A percentile compares a stretch with the other conserved stretches of the same genome.
These are phyloP conservation scores for Marchantia paleacea DNA, from an alignment of 225 moss, liverwort and hornwort species.

Conservation along the genomic window DNA sequence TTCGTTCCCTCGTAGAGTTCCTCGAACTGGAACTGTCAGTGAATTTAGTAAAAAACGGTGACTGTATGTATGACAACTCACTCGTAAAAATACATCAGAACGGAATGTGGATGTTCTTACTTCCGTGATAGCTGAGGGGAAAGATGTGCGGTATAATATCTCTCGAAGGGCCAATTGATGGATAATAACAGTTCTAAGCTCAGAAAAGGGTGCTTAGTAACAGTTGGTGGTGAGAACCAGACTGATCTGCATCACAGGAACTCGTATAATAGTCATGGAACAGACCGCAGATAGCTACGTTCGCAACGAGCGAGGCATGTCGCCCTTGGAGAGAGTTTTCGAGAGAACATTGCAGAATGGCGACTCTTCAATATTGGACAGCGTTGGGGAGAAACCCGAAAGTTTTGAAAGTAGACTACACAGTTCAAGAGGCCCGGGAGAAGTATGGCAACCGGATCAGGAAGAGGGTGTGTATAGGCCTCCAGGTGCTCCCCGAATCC, in stretches of 20 bases:
- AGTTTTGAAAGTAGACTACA: neutral
- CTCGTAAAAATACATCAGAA: too few relatives aligned
- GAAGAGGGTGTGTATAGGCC: neutral
- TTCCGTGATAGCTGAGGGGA: too few relatives aligned
- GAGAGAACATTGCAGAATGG: neutral
- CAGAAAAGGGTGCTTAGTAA: too few relatives aligned
- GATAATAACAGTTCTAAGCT: too few relatives aligned
- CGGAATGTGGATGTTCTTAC: too few relatives aligned
- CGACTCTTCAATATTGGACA: neutral
- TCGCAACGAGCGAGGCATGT: neutral
- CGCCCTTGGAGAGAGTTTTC: neutral
- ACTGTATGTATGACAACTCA: too few relatives aligned
- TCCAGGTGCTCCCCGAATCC: neutral
- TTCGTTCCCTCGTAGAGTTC: neutral
- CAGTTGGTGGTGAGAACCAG: neutral
- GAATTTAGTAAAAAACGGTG: too few relatives aligned
- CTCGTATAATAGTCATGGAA: neutral
- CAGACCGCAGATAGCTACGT: neutral
- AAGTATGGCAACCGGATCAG: neutral
- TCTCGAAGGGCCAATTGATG: too few relatives aligned
- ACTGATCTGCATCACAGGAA: neutral
- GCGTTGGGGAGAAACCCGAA: neutral
- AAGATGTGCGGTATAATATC: too few relatives aligned
- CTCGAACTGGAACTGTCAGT: neutral
- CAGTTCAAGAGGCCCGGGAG: neutral